Percentiles rank a stretch among this genome's conserved stretches.
These are phyloP conservation scores for Naematelia encephala DNA, from an alignment of 768 basidiomycete genomes.

Conservation along the genomic window DNA sequence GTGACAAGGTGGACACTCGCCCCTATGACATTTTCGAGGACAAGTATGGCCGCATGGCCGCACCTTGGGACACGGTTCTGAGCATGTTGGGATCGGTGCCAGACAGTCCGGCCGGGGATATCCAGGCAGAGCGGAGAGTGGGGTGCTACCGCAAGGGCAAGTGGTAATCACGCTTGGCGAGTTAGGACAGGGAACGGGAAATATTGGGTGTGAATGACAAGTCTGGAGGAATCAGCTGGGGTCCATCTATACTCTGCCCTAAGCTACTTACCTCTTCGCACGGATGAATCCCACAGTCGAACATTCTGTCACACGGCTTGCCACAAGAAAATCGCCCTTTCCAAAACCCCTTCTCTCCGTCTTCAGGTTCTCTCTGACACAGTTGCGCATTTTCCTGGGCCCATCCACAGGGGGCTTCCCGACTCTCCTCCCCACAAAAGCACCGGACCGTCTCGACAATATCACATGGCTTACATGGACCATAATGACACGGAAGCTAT, in stretches of 20 bases:
- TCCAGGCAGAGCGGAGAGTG: conserved; percentile 53
- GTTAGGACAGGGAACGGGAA: conserved; percentile 64
- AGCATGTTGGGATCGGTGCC: conserved; percentile 77
- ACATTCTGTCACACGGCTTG: conserved; percentile 62
- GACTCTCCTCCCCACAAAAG: conserved; percentile 72
- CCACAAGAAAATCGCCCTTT: conserved; percentile 65
- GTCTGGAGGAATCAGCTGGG: conserved; percentile 31
- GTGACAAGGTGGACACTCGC: conserved; percentile 74
- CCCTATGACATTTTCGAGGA: conserved; percentile 66
- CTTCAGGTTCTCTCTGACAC: conserved; percentile 52
- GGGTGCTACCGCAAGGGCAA: conserved; percentile 70
- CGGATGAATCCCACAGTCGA: conserved; percentile 71
- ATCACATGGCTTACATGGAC: conserved; percentile 66
- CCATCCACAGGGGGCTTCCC: conserved; percentile 63
- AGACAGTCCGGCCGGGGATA: conserved; percentile 57
- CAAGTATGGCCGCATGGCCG: conserved; percentile 73
- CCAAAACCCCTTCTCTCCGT: conserved; percentile 59
- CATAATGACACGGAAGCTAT: conserved; percentile 67
- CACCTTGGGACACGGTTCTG: conserved; percentile 61
- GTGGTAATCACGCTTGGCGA: conserved; percentile 61
- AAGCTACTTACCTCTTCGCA: conserved; percentile 58
- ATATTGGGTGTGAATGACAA: conserved; percentile 71
- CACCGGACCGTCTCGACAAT: conserved; percentile 61
- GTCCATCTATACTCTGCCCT: neutral
- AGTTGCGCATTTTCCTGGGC: conserved; percentile 25